A percentile compares a stretch with the other conserved stretches of the same genome.
phyloP scores from a whole-genome alignment of 768 basidiomycete species.

The Tricholoma sp. region DNA sequence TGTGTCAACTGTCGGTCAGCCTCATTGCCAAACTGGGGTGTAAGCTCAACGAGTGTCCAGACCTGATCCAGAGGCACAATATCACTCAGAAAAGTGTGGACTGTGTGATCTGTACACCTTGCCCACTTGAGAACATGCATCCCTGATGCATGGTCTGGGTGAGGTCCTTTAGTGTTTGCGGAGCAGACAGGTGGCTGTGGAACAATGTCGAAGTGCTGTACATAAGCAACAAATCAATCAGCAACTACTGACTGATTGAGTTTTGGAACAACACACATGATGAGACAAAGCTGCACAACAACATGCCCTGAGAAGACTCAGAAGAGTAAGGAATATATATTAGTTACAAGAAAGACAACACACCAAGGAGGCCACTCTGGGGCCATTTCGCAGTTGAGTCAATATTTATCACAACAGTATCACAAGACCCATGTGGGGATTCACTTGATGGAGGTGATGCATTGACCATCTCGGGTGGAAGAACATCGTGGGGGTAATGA shows the following conservation, averaged over 20 bases:
- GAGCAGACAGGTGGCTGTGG: neutral
- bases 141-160: neutral
- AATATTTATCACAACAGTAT: neutral
- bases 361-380: neutral
- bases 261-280: neutral
- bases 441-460: neutral
- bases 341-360: neutral
- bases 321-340: neutral
- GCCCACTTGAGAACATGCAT: neutral
- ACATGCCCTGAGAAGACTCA: neutral
- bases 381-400: neutral
- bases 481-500: neutral
- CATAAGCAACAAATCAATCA: constrained; percentile 2
- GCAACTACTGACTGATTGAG: neutral
- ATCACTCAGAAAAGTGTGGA: neutral
- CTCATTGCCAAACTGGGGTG: neutral
- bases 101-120: neutral
- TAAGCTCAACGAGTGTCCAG: neutral
- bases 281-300: neutral
- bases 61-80: neutral
- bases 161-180: neutral
- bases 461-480: neutral
- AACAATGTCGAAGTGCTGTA: constrained; percentile 2
- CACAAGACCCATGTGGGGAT: neutral
- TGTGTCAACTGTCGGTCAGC: neutral